Conservation (phyloP, 345 rosid genomes). For the Dipteronia dyeriana region DNA sequence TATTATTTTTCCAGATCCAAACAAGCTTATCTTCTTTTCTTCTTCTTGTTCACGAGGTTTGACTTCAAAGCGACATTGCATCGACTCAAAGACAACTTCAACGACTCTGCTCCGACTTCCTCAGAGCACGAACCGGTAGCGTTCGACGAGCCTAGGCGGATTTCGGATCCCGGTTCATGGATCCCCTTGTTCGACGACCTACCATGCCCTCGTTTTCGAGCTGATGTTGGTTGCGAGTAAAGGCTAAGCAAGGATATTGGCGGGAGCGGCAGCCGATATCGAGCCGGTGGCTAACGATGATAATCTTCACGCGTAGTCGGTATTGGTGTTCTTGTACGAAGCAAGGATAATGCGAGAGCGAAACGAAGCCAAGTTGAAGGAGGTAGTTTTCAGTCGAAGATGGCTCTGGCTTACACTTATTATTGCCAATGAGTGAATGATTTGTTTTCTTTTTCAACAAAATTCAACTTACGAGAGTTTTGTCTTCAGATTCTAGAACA, state of each 20-base stretch:
- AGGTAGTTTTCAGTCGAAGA: too few relatives aligned
- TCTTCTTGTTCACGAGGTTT: too few relatives aligned
- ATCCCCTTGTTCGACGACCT: constrained; percentile 74
- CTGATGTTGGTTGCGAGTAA: constrained; percentile 50
- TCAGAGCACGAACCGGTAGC: constrained; percentile 50
- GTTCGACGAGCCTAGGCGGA: constrained; percentile 81
- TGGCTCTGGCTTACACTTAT: too few relatives aligned
- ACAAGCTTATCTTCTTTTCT: too few relatives aligned
- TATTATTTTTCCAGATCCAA: too few relatives aligned
- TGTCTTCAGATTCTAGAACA: too few relatives aligned
- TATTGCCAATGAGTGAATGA: too few relatives aligned
- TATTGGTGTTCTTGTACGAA: constrained; percentile 68
- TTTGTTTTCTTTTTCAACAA: too few relatives aligned
- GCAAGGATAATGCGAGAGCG: constrained; percentile 69
- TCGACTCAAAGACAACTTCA: constrained; percentile 96
- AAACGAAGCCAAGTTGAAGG: constrained; percentile 67
- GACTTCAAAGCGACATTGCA: too few relatives aligned
- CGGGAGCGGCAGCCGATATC: constrained; percentile 68
- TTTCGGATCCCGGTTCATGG: constrained; percentile 96
- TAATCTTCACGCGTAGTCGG: constrained; percentile 75
- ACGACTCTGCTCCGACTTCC: constrained; percentile 46
- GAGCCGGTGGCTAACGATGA: constrained; percentile 58
- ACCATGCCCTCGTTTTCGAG: constrained; percentile 56
- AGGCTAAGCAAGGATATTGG: constrained; percentile 64
- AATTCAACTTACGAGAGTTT: too few relatives aligned